phyloP scores from a whole-genome alignment of 345 rosid genomes.

The Populus simonii region DNA sequence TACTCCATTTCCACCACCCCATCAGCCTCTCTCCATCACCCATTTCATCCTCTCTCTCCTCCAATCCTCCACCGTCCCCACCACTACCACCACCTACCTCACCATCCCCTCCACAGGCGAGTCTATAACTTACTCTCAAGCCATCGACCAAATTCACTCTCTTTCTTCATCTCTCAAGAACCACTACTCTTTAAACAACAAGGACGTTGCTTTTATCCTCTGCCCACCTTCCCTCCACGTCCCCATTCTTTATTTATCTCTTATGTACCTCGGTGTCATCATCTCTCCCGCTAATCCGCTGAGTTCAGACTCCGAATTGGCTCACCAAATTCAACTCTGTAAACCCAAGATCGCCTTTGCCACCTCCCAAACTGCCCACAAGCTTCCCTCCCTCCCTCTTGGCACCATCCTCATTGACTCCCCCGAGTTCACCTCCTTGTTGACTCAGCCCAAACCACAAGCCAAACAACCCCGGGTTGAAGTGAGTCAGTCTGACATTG shows the following conservation, averaged over 20 bases:
- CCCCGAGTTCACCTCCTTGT: constrained; percentile 59
- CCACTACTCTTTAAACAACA: constrained; percentile 37
- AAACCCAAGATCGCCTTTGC: constrained; percentile 74
- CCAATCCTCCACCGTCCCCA: constrained; percentile 20
- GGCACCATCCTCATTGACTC: constrained; percentile 63
- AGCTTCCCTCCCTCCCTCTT: constrained; percentile 37
- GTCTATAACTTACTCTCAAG: constrained; percentile 43
- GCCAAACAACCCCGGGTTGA: neutral
- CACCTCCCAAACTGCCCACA: constrained; percentile 42
- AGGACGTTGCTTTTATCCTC: constrained; percentile 66
- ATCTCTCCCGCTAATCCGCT: constrained; percentile 74
- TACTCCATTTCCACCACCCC: constrained; percentile 44
- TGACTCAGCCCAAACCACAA: constrained; percentile 17
- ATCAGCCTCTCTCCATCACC: constrained; percentile 51
- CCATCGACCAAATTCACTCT: constrained; percentile 37
- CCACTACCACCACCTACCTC: constrained; percentile 35
- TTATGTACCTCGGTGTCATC: constrained; percentile 65
- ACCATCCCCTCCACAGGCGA: constrained; percentile 44
- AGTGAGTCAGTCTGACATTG: constrained; percentile 59
- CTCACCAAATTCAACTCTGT: constrained; percentile 51
- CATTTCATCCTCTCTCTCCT: constrained; percentile 51
- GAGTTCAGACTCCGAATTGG: constrained; percentile 52
- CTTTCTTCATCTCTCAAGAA: constrained; percentile 46
- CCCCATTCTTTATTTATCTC: constrained; percentile 68
- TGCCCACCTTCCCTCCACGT: constrained; percentile 55